A percentile compares a stretch with the other conserved stretches of the same genome.
These are phyloP conservation scores for Handroanthus guayacan DNA, from an alignment of 257 asterid genomes.

Conservation along the genomic window DNA sequence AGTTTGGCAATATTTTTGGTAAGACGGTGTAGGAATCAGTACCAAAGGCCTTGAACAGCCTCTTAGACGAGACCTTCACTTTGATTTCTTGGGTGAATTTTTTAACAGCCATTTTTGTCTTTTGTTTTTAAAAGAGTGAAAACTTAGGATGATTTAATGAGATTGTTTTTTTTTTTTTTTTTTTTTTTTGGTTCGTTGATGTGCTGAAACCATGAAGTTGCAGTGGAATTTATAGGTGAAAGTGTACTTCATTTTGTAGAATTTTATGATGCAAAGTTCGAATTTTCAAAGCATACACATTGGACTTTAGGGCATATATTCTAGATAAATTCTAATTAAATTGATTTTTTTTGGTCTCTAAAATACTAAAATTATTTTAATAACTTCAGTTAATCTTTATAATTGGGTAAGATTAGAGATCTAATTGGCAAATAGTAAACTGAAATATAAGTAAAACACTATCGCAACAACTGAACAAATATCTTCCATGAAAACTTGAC, in stretches of 20 bases:
- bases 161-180: no score
- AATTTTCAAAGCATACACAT: neutral
- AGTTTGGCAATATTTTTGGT: slow-evolving; percentile 27
- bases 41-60: slow-evolving; percentile 24
- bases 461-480: no score
- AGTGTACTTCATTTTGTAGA: neutral
- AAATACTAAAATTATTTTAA: no score
- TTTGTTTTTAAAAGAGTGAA: no score
- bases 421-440: no score
- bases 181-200: neutral
- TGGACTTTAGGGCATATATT: neutral
- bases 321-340: neutral
- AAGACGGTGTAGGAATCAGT: slow-evolving; percentile 3
- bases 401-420: no score
- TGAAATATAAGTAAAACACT: neutral
- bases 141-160: no score
- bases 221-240: neutral
- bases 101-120: neutral
- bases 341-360: no score
- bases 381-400: no score
- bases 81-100: slow-evolving; percentile 11
- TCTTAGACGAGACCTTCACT: neutral
- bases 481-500: no score
- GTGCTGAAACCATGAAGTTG: neutral
- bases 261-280: neutral